Base-by-base conservation (phyloP, 805 yeast species). In the Hanseniaspora clermontiae region DNA sequence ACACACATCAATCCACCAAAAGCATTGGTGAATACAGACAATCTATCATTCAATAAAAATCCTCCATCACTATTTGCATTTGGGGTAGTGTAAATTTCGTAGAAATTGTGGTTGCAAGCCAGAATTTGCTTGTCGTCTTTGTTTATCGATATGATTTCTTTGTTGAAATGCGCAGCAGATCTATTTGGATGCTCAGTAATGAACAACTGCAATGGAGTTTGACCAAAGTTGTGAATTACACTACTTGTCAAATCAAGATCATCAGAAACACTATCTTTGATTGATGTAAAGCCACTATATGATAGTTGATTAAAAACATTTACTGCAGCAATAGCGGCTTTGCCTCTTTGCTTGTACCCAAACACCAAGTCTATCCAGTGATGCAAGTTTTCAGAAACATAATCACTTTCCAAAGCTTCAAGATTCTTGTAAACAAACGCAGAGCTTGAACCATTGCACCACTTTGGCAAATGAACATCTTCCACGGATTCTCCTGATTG, bases 201-300 rank as follows among this genome's bases (percentile, higher is more conserved):
- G 62, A 89, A 87, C 11, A 89, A 70, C 61, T 84, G 86, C 50
- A 77, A 64, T 1, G 96, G 96, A 0, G 95, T 88, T 65, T 88
- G 96, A 0, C 96, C 96, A 73, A 88, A 88, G 67, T 88, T 88
- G 65, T 89, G 93, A 52, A 88, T 88, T 62, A 85, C 84, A 1
- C 95, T 90, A 24, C 87, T 84, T 2, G 84, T 75, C 0, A 95
- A 91, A 40, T 81, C 73, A 60, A 82, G 76, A 59, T 77, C 74
- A 39, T 81, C 87, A 64, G 87, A 90, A 59, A 78, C 74, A 57
- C 88, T 83, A 24, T 74, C 75, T 59, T 87, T 95, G 55, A 88
- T 70, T 65, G 88, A 81, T 19, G 86, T 82, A 0, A 90, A 87
- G 1, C 96, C 96, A 55, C 83, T 83, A 64, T 88, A 88, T 57